Percentiles rank a stretch among this genome's conserved stretches.
Conservation (phyloP, 768 basidiomycete genomes). For the Kondoa subrosea region DNA sequence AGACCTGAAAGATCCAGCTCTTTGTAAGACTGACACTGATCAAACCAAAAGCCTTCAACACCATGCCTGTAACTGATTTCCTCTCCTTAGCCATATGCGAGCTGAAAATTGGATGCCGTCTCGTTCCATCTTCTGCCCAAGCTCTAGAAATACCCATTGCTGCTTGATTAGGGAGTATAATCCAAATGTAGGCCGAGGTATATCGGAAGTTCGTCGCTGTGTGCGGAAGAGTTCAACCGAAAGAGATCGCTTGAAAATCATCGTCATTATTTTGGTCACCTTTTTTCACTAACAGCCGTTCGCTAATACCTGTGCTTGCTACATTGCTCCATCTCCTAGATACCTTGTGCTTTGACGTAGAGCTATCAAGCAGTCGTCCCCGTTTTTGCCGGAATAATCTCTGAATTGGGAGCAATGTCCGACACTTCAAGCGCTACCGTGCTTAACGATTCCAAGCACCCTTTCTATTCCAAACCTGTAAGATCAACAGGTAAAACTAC, state of each 20-base stretch:
- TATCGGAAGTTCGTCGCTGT: too few species aligned
- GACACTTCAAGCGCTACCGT: too few species aligned
- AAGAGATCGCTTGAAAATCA: neutral
- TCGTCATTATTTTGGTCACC: neutral
- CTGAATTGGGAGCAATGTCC: too few species aligned
- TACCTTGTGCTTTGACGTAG: too few species aligned
- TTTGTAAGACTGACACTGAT: neutral
- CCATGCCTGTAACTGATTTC: constrained; percentile 26
- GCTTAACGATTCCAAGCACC: neutral
- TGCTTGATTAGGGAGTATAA: neutral
- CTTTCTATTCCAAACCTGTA: neutral
- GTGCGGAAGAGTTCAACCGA: too few species aligned
- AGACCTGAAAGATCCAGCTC: too few species aligned
- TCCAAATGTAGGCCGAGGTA: too few species aligned
- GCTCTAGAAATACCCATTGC: constrained; percentile 12
- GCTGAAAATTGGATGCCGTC: constrained; percentile 24
- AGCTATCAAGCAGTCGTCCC: too few species aligned
- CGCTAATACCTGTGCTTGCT: neutral
- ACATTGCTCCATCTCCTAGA: neutral
- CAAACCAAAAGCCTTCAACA: constrained; percentile 12
- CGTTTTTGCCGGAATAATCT: too few species aligned
- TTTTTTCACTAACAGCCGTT: neutral
- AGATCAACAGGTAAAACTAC: neutral
- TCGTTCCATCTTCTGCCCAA: constrained; percentile 8
- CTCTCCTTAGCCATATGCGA: constrained; percentile 22